Evolutionary conservation across 108 stramenopile species (phyloP).

Genomic region (Heterococcus sp.): DNA sequence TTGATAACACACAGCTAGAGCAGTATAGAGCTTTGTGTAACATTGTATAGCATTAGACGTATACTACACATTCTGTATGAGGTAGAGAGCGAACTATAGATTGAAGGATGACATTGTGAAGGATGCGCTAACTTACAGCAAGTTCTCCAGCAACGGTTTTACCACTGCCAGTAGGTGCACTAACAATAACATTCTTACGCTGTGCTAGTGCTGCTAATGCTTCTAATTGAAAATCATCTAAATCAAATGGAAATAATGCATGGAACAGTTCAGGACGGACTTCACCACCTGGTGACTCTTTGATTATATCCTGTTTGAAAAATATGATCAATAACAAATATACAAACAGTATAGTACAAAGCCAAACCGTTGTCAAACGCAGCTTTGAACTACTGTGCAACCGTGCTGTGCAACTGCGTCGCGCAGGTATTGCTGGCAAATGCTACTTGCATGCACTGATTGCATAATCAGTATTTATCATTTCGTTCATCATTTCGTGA

Average conservation of each 20-base stretch:
- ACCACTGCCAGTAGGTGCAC: slow-evolving; percentile 72
- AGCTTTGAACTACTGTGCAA: neutral
- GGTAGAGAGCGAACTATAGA: no score
- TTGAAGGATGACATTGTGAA: no score
- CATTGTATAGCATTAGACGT: no score
- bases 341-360: neutral
- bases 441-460: neutral
- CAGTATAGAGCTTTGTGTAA: no score
- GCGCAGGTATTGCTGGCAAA: neutral
- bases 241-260: slow-evolving; percentile 48
- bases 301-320: neutral
- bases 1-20: no score
- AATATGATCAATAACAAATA: neutral
- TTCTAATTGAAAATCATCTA: slow-evolving; percentile 52
- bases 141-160: slow-evolving; percentile 51
- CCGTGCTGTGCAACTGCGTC: neutral
- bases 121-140: slow-evolving; percentile 65
- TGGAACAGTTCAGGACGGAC: slow-evolving; percentile 43
- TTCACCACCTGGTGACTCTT: neutral
- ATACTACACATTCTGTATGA: no score
- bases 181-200: slow-evolving; percentile 79
- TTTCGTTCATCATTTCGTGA: neutral
- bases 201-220: slow-evolving; percentile 38
- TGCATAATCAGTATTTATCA: neutral
- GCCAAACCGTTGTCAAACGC: neutral